phyloP scores from a whole-genome alignment of 2,329 filamentous ascomycete species.

The Ceratocystis papillata region DNA sequence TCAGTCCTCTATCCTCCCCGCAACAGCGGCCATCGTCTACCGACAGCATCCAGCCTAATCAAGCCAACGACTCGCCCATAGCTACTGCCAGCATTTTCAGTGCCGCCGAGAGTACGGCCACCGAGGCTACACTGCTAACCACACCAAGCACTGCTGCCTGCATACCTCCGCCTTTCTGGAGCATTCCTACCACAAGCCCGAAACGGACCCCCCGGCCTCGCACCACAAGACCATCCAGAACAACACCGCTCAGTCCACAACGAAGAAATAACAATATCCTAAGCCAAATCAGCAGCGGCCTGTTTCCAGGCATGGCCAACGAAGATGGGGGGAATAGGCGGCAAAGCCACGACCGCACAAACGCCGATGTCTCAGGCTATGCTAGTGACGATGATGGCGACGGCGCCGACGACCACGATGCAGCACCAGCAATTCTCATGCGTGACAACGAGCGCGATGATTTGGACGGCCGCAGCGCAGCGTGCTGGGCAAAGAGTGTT shows the following conservation, averaged over 20 bases:
- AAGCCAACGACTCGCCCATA: slow-evolving; percentile 9
- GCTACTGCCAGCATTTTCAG: slow-evolving; percentile 16
- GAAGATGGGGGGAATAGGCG: not conserved
- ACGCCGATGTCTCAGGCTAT: not conserved
- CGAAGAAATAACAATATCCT: not conserved
- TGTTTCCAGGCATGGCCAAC: not conserved
- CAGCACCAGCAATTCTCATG: slow-evolving; percentile 46
- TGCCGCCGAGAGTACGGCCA: slow-evolving; percentile 18
- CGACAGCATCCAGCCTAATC: not conserved
- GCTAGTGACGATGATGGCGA: slow-evolving; percentile 13
- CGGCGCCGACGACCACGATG: slow-evolving; percentile 7
- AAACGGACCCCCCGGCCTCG: not conserved
- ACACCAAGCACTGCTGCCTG: slow-evolving; percentile 18
- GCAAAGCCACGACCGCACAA: not conserved
- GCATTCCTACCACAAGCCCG: slow-evolving; percentile 11
- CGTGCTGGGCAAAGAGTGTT: slow-evolving; percentile 56
- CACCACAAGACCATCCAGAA: not conserved
- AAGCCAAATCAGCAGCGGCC: not conserved
- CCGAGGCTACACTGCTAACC: slow-evolving; percentile 16
- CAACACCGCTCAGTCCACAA: slow-evolving; percentile 1
- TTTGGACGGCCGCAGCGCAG: slow-evolving; percentile 42
- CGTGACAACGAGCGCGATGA: slow-evolving; percentile 51
- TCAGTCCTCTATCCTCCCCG: not conserved
- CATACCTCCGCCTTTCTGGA: slow-evolving; percentile 22
- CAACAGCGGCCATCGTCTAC: slow-evolving; percentile 9